Conservation (phyloP, 2,329 filamentous ascomycete genomes). For the Neurospora sp. region DNA sequence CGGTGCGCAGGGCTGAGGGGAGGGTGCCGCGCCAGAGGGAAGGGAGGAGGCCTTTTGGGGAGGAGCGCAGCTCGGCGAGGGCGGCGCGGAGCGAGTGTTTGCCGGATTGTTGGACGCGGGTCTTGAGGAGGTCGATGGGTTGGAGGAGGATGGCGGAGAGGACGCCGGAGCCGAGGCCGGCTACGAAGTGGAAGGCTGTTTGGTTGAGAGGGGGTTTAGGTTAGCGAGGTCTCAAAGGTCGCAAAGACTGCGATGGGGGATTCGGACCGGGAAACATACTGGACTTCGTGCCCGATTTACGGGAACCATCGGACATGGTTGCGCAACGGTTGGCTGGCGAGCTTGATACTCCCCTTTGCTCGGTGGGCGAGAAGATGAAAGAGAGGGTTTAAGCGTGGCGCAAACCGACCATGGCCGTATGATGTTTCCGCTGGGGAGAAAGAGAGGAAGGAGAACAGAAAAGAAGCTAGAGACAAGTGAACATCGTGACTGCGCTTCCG, state of each 20-base stretch:
- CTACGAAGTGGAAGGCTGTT: constrained; percentile 76
- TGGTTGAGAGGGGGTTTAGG: too few species aligned
- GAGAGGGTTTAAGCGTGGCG: neutral
- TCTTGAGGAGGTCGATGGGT: constrained; percentile 93
- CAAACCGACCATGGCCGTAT: neutral
- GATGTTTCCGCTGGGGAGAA: neutral
- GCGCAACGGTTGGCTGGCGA: constrained; percentile 1
- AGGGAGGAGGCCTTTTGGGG: constrained; percentile 37
- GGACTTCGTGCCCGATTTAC: constrained; percentile 24
- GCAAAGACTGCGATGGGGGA: neutral
- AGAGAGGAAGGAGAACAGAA: neutral
- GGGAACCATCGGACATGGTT: constrained; percentile 25
- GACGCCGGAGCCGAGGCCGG: constrained; percentile 78
- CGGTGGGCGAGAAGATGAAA: neutral
- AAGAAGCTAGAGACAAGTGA: neutral
- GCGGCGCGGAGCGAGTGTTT: constrained; percentile 55
- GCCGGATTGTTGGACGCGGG: constrained; percentile 81
- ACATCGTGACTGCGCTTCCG: neutral
- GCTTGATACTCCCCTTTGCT: neutral
- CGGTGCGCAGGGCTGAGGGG: constrained; percentile 86
- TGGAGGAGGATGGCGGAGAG: constrained; percentile 85
- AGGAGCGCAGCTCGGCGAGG: constrained; percentile 54
- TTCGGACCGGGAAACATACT: constrained; percentile 15
- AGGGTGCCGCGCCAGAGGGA: constrained; percentile 87
- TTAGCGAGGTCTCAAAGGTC: neutral